A percentile compares a stretch with the other conserved stretches of the same genome.
Evolutionary conservation across 1,284 basidiomycete species (phyloP).

Genomic region (Boletus albobrunnescens): DNA sequence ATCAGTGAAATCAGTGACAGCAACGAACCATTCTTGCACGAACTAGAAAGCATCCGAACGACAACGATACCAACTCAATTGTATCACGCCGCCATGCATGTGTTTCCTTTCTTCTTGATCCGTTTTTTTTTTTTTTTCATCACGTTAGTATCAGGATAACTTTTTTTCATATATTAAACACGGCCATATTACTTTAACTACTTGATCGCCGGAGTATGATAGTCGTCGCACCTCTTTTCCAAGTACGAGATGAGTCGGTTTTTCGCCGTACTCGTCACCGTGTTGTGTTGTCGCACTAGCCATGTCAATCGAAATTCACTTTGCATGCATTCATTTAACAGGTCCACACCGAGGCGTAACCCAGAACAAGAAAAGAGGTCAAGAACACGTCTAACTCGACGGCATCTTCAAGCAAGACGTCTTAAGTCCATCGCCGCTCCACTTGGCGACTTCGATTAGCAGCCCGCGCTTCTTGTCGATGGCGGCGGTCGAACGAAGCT

Average conservation of each 20-base stretch:
- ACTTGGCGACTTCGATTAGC: constrained; percentile 70
- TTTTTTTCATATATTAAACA: too few relatives aligned
- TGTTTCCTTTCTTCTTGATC: constrained; percentile 4
- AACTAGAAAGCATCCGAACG: constrained; percentile 29
- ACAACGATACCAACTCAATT: constrained; percentile 24
- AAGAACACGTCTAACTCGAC: constrained; percentile 37
- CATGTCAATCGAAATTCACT: constrained; percentile 17
- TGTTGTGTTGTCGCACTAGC: constrained; percentile 28
- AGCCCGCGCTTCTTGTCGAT: constrained; percentile 70
- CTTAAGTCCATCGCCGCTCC: constrained; percentile 76
- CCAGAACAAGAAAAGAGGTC: not conserved
- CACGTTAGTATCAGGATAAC: not conserved
- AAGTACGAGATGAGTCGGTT: constrained; percentile 5
- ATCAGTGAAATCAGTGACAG: constrained; percentile 2
- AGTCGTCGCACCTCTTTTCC: not conserved
- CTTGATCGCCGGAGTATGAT: constrained; percentile 7
- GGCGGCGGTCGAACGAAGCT: constrained; percentile 65
- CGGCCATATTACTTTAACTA: constrained; percentile 12
- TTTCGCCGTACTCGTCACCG: constrained; percentile 18
- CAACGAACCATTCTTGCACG: constrained; percentile 21
- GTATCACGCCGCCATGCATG: constrained; percentile 27
- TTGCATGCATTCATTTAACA: constrained; percentile 6
- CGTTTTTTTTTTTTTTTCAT: not conserved
- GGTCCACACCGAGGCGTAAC: too few relatives aligned
- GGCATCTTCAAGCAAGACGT: constrained; percentile 80